These are phyloP conservation scores for Spatholobus suberectus DNA, from an alignment of 306 rosid species.

Conservation along the genomic window DNA sequence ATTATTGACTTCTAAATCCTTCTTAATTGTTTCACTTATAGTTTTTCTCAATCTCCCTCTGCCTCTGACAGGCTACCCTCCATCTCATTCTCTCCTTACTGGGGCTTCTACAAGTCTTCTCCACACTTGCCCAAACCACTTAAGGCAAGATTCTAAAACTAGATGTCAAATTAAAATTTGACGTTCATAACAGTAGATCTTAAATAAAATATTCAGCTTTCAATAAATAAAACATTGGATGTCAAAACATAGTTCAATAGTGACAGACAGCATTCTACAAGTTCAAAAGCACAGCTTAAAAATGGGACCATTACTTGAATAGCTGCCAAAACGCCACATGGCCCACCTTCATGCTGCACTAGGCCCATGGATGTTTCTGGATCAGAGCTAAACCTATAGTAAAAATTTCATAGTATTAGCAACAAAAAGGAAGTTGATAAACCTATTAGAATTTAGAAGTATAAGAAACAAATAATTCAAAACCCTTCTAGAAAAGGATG, in stretches of 20 bases:
- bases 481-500: background rate
- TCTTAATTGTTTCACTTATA: too few species aligned
- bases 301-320: conserved; percentile 69
- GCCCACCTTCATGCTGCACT: conserved; percentile 94
- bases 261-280: conserved; percentile 35
- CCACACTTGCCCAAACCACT: background rate
- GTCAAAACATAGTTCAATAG: background rate
- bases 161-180: background rate
- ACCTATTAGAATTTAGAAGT: background rate
- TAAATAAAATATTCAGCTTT: background rate
- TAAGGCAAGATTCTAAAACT: background rate
- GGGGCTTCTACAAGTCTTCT: background rate
- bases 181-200: background rate
- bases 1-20: too few species aligned
- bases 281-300: conserved; percentile 38
- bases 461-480: conserved; percentile 13
- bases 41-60: too few species aligned
- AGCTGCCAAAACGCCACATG: conserved; percentile 88
- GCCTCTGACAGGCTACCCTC: background rate
- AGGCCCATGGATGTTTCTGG: conserved; percentile 80
- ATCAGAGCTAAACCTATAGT: conserved; percentile 65
- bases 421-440: conserved; percentile 33
- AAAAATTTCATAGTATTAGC: conserved; percentile 46
- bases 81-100: too few species aligned
- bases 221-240: conserved; percentile 2